A percentile compares a stretch with the other conserved stretches of the same genome.
These are phyloP conservation scores for Canna indica DNA, from an alignment of 176 grass and related monocot genomes.

Conservation along the genomic window DNA sequence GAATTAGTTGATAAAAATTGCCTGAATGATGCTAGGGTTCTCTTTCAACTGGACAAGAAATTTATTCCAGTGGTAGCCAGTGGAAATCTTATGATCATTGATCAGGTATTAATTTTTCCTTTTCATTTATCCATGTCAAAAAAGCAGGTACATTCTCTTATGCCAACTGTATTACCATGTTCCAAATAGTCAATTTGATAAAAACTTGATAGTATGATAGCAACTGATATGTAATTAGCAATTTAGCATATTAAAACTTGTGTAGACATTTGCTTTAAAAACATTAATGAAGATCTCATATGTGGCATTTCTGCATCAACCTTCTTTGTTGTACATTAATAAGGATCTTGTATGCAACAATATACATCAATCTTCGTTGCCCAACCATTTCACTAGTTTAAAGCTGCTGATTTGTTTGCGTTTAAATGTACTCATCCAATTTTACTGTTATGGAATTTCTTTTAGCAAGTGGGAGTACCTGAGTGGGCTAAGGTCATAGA, in stretches of 20 bases:
- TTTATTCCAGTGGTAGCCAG: constrained; percentile 85
- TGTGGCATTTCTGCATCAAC: not conserved
- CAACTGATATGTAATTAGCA: no score
- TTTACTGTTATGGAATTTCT: not conserved
- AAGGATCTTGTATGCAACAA: no score
- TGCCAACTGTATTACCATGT: not conserved
- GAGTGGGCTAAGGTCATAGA: not conserved
- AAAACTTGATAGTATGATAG: no score
- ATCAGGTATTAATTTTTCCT: constrained; percentile 40
- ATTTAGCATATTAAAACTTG: no score
- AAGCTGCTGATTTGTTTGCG: not conserved
- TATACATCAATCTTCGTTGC: not conserved
- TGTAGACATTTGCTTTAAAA: no score
- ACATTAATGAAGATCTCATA: no score
- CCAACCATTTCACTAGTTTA: not conserved
- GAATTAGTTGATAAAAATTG: constrained; percentile 62
- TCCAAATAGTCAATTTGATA: not conserved
- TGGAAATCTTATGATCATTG: constrained; percentile 64
- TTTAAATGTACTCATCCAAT: not conserved
- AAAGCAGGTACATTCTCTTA: not conserved
- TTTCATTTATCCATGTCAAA: not conserved
- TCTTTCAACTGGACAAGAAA: constrained; percentile 92
- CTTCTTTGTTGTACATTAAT: not conserved
- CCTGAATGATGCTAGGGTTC: constrained; percentile 72
- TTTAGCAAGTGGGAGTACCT: not conserved